Percentiles rank a stretch among this genome's conserved stretches.
phyloP scores from a whole-genome alignment of 805 yeast species.

The Lachancea kluyveri region DNA sequence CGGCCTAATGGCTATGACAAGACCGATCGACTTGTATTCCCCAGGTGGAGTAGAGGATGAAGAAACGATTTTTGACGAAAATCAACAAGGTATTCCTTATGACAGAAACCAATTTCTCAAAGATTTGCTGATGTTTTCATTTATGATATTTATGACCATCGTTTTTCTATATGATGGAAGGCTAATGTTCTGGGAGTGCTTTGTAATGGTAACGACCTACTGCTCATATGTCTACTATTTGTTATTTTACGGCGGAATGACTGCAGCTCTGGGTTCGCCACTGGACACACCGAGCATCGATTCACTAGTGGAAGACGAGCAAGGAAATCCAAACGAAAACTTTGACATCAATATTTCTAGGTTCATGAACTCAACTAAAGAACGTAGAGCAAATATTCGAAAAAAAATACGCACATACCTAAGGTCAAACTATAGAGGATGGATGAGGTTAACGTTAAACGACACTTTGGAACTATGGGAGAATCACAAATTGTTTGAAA shows the following conservation, averaged over 20 bases:
- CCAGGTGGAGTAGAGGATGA: not conserved
- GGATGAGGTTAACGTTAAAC: conserved; percentile 22
- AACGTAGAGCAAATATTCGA: conserved; percentile 15
- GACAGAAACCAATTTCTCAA: conserved; percentile 45
- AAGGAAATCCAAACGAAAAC: not conserved
- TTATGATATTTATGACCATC: conserved; percentile 45
- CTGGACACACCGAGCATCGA: not conserved
- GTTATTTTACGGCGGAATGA: conserved; percentile 28
- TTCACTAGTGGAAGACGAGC: not conserved
- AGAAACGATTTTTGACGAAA: not conserved
- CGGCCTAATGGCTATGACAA: conserved; percentile 67
- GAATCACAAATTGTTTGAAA: conserved; percentile 11
- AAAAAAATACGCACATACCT: conserved; percentile 19
- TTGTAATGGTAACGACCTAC: conserved; percentile 51
- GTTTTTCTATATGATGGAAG: conserved; percentile 48
- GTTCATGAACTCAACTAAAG: conserved; percentile 2
- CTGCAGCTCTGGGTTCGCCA: not conserved
- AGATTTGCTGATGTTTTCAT: conserved; percentile 54
- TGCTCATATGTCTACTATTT: conserved; percentile 47
- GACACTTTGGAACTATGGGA: conserved; percentile 29
- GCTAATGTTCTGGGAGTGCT: conserved; percentile 50
- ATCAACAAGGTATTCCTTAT: conserved; percentile 9
- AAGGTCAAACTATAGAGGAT: conserved; percentile 20
- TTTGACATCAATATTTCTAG: conserved; percentile 1
- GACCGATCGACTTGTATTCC: conserved; percentile 50